These are phyloP conservation scores for Friedmanniomyces simplex DNA, from an alignment of 495 filamentous ascomycete species.

Conservation along the genomic window DNA sequence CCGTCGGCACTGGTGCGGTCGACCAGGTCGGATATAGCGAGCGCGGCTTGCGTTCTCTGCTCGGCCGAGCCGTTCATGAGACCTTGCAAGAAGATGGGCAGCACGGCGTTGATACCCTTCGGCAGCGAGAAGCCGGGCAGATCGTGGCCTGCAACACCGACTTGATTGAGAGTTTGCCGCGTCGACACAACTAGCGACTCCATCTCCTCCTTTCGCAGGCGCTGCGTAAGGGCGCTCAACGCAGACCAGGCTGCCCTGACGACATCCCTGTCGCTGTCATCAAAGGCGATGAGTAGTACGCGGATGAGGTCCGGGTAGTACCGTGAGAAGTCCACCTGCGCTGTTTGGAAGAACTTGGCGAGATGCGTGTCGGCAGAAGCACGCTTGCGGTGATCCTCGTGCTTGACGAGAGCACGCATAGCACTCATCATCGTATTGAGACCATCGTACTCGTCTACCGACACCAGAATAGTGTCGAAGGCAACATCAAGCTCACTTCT, in stretches of 20 bases:
- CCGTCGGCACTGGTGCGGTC: slow-evolving; percentile 77
- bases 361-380: slow-evolving; percentile 68
- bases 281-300: slow-evolving; percentile 78
- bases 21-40: slow-evolving; percentile 90
- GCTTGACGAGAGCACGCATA: slow-evolving; percentile 74
- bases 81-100: slow-evolving; percentile 96
- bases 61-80: slow-evolving; percentile 91
- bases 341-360: slow-evolving; percentile 74
- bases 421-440: slow-evolving; percentile 91
- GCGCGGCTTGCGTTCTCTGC: slow-evolving; percentile 79
- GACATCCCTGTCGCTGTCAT: slow-evolving; percentile 71
- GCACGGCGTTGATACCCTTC: slow-evolving; percentile 92
- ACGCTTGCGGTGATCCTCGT: slow-evolving; percentile 81
- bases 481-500: slow-evolving; percentile 60
- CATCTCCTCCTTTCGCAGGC: slow-evolving; percentile 95
- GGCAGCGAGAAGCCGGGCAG: slow-evolving; percentile 84
- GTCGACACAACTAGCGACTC: slow-evolving; percentile 83
- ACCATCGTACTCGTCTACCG: slow-evolving; percentile 92
- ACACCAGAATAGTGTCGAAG: slow-evolving; percentile 79
- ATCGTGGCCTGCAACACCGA: slow-evolving; percentile 76
- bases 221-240: slow-evolving; percentile 74
- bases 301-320: slow-evolving; percentile 94
- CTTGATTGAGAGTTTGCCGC: slow-evolving; percentile 69
- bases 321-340: slow-evolving; percentile 78
- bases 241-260: slow-evolving; percentile 91